phyloP scores from a whole-genome alignment of 2,329 filamentous ascomycete genomes.

The Laburnicola sp. region DNA sequence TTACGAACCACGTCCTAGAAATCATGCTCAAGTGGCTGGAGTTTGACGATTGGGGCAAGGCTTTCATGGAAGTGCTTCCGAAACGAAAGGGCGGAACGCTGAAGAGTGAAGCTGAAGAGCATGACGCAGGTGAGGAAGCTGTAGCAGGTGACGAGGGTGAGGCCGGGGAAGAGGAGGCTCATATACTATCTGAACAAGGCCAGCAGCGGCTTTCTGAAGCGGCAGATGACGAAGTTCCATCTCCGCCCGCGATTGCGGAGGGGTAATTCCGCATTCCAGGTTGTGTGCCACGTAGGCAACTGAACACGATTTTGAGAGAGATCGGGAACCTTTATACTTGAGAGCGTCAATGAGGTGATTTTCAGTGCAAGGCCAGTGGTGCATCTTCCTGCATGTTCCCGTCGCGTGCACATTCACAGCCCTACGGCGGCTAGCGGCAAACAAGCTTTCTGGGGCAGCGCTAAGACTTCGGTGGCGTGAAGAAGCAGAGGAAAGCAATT shows the following conservation, averaged over 20 bases:
- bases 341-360: too few species aligned
- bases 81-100: constrained; percentile 82
- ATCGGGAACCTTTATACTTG: too few species aligned
- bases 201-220: too few species aligned
- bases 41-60: constrained; percentile 84
- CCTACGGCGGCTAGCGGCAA: constrained; percentile 26
- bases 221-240: too few species aligned
- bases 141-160: constrained; percentile 15
- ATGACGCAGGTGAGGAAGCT: constrained; percentile 18
- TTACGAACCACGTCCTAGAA: constrained; percentile 94
- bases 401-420: constrained; percentile 5
- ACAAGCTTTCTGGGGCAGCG: constrained; percentile 34
- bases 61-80: constrained; percentile 86
- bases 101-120: constrained; percentile 51
- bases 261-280: too few species aligned
- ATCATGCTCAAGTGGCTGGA: constrained; percentile 96
- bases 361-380: too few species aligned
- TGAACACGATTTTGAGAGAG: too few species aligned
- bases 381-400: too few species aligned
- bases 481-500: constrained; percentile 1
- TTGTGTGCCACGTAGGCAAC: too few species aligned
- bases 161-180: constrained; percentile 1
- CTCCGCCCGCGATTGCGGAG: too few species aligned
- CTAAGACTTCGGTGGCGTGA: constrained; percentile 24
- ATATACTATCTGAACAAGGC: too few species aligned